Percentiles rank a stretch among this genome's conserved stretches.
phyloP scores from a whole-genome alignment of 148 eudicot genomes.

The Nepenthes gracilis region DNA sequence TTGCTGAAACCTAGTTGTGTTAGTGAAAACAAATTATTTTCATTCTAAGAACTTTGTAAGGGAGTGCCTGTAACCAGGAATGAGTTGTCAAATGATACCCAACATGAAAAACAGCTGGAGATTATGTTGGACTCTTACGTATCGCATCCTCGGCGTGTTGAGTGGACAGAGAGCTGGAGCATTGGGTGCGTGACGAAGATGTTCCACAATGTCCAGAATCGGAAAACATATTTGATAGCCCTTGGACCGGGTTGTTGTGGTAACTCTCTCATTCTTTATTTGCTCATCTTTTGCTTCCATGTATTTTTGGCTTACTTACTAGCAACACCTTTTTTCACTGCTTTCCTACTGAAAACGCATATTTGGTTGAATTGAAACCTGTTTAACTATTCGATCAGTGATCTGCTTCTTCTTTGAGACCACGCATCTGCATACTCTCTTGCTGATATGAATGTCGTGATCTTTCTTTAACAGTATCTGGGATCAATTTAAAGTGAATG shows the following conservation, averaged over 20 bases:
- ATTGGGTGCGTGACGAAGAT: slow-evolving; percentile 84
- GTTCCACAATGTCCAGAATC: slow-evolving; percentile 57
- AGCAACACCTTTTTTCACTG: too few relatives aligned
- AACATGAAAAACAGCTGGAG: slow-evolving; percentile 48
- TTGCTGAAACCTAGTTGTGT: too few relatives aligned
- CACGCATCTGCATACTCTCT: background rate
- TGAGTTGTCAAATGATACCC: slow-evolving; percentile 48
- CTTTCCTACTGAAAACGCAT: too few relatives aligned
- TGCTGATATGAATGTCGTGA: slow-evolving; percentile 5
- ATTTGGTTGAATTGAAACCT: too few relatives aligned
- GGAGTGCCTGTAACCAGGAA: slow-evolving; percentile 66
- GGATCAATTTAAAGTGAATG: slow-evolving; percentile 96
- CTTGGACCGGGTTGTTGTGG: slow-evolving; percentile 63
- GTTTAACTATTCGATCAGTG: too few relatives aligned
- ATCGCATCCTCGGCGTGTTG: slow-evolving; percentile 66
- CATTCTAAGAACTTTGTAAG: slow-evolving; percentile 23
- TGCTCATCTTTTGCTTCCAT: background rate
- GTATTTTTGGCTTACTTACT: too few relatives aligned
- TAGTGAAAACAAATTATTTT: too few relatives aligned
- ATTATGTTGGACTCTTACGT: slow-evolving; percentile 84
- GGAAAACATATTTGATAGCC: slow-evolving; percentile 67
- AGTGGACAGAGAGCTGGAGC: slow-evolving; percentile 72
- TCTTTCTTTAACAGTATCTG: slow-evolving; percentile 46
- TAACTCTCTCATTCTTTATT: slow-evolving; percentile 12
- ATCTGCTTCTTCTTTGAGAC: too few relatives aligned